phyloP scores from a whole-genome alignment of 371 early-diverging fungal genomes.

The Lichtheimia hyalospora region DNA sequence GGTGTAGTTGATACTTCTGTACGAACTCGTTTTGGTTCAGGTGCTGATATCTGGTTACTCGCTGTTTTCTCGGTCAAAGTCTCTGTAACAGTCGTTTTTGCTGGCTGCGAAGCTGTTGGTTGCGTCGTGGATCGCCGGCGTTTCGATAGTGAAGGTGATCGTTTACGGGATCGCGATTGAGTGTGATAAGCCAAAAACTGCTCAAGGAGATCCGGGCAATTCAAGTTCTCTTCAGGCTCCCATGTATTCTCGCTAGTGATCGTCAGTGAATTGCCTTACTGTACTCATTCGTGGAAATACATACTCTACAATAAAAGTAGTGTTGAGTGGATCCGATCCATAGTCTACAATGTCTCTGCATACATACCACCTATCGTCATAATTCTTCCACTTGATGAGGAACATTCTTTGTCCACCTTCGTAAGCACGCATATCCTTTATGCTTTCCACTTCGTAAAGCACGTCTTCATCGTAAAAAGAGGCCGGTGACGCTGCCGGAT shows the following conservation, averaged over 20 bases:
- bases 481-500: too few relatives aligned
- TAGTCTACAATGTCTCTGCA: not conserved
- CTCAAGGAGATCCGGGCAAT: constrained; percentile 16
- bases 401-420: not conserved
- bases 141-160: constrained; percentile 1
- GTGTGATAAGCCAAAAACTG: not conserved
- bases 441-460: constrained; percentile 14
- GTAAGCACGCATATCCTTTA: constrained; percentile 1
- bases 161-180: not conserved
- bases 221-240: constrained; percentile 23
- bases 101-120: not conserved
- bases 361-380: constrained; percentile 18
- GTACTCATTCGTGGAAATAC: not conserved
- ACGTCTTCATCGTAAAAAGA: constrained; percentile 5
- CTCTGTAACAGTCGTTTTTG: too few relatives aligned
- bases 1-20: too few relatives aligned
- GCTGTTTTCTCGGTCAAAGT: too few relatives aligned
- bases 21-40: too few relatives aligned
- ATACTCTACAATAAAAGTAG: not conserved
- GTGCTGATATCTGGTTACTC: too few relatives aligned
- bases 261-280: too few relatives aligned
- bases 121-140: not conserved
- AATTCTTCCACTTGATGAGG: constrained; percentile 25
- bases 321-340: not conserved
- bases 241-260: constrained; percentile 18